Evolutionary conservation across 2,329 filamentous ascomycete genomes (phyloP).

Genomic region (Colletotrichum spinosum): DNA sequence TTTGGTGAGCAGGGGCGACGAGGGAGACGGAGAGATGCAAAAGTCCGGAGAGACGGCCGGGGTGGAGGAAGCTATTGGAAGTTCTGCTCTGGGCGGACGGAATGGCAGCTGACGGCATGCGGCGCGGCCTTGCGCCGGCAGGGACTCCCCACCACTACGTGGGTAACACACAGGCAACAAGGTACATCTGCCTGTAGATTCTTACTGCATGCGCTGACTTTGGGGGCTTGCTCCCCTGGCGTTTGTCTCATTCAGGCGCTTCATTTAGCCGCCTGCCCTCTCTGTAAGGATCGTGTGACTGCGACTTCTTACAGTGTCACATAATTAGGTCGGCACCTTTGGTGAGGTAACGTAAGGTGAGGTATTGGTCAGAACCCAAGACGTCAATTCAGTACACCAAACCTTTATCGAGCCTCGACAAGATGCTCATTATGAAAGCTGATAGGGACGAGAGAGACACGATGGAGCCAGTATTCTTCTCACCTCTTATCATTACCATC

Average conservation of each 20-base stretch:
- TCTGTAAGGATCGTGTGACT: background rate
- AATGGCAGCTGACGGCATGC: slow-evolving; percentile 21
- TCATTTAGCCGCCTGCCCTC: slow-evolving; percentile 25
- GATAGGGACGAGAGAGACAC: no score
- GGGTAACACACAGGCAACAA: background rate
- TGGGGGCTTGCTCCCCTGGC: no score
- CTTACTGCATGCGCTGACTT: no score
- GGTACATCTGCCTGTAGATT: no score
- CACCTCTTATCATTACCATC: no score
- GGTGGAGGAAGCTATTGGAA: slow-evolving; percentile 14
- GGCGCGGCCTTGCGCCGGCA: slow-evolving; percentile 10
- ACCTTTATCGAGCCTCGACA: no score
- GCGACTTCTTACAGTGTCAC: background rate
- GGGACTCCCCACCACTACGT: slow-evolving; percentile 32
- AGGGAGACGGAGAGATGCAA: slow-evolving; percentile 15
- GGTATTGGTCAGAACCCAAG: no score
- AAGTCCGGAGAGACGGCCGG: slow-evolving; percentile 14
- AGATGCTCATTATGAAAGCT: no score
- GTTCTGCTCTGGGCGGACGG: slow-evolving; percentile 23
- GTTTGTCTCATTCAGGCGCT: slow-evolving; percentile 7
- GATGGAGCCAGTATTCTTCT: no score
- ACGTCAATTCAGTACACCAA: no score
- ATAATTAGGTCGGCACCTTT: background rate
- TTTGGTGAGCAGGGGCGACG: slow-evolving; percentile 5
- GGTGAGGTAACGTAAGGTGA: no score